A percentile compares a stretch with the other conserved stretches of the same genome.
Conservation (phyloP, 2,329 filamentous ascomycete genomes). For the Knufia fluminis region DNA sequence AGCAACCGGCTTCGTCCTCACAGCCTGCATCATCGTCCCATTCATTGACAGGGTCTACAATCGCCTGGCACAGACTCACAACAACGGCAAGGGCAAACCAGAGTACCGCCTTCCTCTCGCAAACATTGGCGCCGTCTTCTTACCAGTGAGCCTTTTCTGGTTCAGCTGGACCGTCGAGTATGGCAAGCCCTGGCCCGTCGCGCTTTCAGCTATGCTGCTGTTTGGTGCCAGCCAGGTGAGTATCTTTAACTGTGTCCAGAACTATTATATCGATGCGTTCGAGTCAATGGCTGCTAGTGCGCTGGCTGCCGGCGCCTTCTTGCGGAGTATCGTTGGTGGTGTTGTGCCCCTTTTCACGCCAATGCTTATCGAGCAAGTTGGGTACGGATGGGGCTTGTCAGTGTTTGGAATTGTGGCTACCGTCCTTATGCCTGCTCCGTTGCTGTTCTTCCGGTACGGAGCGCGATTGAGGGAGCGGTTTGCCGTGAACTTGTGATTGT, state of each 20-base stretch:
- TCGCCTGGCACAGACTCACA: constrained; percentile 20
- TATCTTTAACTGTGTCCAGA: constrained; percentile 45
- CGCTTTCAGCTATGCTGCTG: constrained; percentile 34
- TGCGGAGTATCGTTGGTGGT: constrained; percentile 38
- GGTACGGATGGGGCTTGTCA: constrained; percentile 35
- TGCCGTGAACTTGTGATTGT: neutral
- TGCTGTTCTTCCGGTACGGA: constrained; percentile 42
- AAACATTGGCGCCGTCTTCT: constrained; percentile 32
- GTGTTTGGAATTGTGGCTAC: constrained; percentile 40
- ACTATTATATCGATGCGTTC: constrained; percentile 35
- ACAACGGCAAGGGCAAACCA: constrained; percentile 27
- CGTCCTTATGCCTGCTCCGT: constrained; percentile 39
- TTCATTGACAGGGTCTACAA: constrained; percentile 37
- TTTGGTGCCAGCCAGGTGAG: constrained; percentile 47
- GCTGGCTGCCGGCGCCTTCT: constrained; percentile 38
- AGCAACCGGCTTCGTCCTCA: constrained; percentile 48
- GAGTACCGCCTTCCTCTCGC: constrained; percentile 49
- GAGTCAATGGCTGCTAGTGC: constrained; percentile 40
- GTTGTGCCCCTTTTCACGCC: constrained; percentile 43
- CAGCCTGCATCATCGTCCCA: constrained; percentile 35
- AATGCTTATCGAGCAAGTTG: constrained; percentile 28
- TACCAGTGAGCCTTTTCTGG: constrained; percentile 39
- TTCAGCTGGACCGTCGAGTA: constrained; percentile 41
- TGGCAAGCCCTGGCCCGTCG: constrained; percentile 35
- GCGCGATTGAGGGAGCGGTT: constrained; percentile 26